Percentiles rank a stretch among this genome's conserved stretches.
Conservation (phyloP, 768 basidiomycete genomes). For the Pholiota conissans region DNA sequence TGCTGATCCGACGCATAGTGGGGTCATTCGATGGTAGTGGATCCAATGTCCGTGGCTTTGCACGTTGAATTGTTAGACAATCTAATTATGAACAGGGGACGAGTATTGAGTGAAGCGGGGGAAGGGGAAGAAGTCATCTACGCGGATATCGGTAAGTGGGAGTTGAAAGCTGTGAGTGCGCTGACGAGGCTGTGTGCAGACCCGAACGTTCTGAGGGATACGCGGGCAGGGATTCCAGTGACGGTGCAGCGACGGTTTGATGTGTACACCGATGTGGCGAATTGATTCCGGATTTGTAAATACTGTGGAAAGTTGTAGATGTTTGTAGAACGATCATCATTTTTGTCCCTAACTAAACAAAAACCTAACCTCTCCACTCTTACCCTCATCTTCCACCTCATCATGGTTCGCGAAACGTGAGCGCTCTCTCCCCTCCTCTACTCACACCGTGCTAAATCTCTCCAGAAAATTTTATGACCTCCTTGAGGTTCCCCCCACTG, state of each 20-base stretch:
- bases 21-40: conserved; percentile 90
- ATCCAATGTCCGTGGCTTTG: conserved; percentile 67
- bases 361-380: conserved; percentile 24
- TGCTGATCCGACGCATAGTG: conserved; percentile 46
- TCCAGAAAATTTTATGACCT: conserved; percentile 89
- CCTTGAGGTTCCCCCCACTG: conserved; percentile 78
- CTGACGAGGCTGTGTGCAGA: conserved; percentile 22
- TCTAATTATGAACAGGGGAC: conserved; percentile 52
- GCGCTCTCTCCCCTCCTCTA: background rate
- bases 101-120: conserved; percentile 68
- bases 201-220: conserved; percentile 59
- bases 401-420: conserved; percentile 28
- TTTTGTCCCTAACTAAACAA: conserved; percentile 28
- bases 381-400: conserved; percentile 15
- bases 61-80: background rate
- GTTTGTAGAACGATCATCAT: conserved; percentile 42
- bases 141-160: conserved; percentile 73
- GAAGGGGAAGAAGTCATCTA: conserved; percentile 81
- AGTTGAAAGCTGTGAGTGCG: background rate
- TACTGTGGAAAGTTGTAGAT: conserved; percentile 41
- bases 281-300: conserved; percentile 32
- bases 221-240: conserved; percentile 87
- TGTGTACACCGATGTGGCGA: conserved; percentile 78
- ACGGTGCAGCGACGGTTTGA: conserved; percentile 90
- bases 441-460: conserved; percentile 4